Conservation (phyloP, 805 yeast genomes). For the Pichia eremophila region DNA sequence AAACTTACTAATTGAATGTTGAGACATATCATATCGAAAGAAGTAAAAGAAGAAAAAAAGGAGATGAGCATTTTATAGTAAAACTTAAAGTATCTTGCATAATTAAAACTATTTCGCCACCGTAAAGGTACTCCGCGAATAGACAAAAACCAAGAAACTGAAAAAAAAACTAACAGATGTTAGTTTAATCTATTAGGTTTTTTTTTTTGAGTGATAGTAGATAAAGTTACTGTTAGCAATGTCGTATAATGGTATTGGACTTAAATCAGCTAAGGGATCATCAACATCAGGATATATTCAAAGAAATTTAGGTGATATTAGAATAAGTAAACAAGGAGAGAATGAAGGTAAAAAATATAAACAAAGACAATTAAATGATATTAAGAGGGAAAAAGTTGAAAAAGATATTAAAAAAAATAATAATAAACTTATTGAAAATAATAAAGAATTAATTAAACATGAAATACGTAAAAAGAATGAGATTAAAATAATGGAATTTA, state of each 20-base stretch:
- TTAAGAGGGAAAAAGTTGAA: conserved; percentile 9
- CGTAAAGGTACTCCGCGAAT: neutral
- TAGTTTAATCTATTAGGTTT: too few species aligned
- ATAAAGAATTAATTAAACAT: conserved; percentile 27
- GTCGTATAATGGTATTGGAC: conserved; percentile 53
- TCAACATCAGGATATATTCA: conserved; percentile 58
- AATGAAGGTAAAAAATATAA: conserved; percentile 30
- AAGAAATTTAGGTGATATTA: conserved; percentile 28
- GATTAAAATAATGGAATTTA: conserved; percentile 38
- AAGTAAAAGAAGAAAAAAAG: too few species aligned
- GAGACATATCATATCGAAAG: conserved; percentile 4
- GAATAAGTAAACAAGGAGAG: conserved; percentile 14
- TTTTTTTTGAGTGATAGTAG: too few species aligned
- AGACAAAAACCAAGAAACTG: too few species aligned
- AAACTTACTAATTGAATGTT: conserved; percentile 18
- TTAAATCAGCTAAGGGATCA: conserved; percentile 48
- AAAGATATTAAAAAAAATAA: conserved; percentile 4
- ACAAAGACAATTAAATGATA: conserved; percentile 24
- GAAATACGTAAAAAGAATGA: conserved; percentile 32
- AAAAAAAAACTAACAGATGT: too few species aligned
- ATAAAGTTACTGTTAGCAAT: too few species aligned
- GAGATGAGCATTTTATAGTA: too few species aligned
- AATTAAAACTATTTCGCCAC: neutral
- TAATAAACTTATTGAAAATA: conserved; percentile 4
- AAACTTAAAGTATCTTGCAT: too few species aligned